These are phyloP conservation scores for Lyophyllum decastes DNA, from an alignment of 768 basidiomycete species.

Conservation along the genomic window DNA sequence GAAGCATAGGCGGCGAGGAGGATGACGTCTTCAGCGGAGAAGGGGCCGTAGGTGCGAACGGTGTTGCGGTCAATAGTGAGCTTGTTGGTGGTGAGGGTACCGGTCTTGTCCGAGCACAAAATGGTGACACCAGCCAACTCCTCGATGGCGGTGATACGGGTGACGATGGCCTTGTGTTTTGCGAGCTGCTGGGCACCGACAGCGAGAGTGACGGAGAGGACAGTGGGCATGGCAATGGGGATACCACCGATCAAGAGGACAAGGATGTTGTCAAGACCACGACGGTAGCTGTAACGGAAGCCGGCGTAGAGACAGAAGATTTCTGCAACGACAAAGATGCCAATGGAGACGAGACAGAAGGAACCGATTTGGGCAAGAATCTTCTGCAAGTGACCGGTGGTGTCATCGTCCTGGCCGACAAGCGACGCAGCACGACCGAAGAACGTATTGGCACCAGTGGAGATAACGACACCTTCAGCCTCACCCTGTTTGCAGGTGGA, in stretches of 20 bases:
- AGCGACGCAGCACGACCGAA: constrained; percentile 98
- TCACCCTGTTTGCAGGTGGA: constrained; percentile 99
- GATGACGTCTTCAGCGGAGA: constrained; percentile 88
- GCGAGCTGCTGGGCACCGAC: constrained; percentile 99
- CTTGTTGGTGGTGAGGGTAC: constrained; percentile 98
- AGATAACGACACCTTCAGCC: constrained; percentile 98
- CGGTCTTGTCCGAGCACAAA: constrained; percentile 98
- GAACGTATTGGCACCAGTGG: constrained; percentile 97
- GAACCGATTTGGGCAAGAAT: constrained; percentile 97
- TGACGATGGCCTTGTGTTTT: constrained; percentile 99
- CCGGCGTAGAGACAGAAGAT: constrained; percentile 92
- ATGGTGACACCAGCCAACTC: constrained; percentile 98
- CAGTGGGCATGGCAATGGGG: constrained; percentile 99
- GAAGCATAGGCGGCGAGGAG: constrained; percentile 95
- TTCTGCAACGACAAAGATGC: constrained; percentile 93
- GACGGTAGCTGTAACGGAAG: constrained; percentile 89
- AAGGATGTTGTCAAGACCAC: constrained; percentile 95
- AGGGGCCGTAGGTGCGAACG: constrained; percentile 87
- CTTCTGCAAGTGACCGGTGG: constrained; percentile 97
- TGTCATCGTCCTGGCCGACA: constrained; percentile 97
- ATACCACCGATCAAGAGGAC: constrained; percentile 99
- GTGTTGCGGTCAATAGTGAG: constrained; percentile 94
- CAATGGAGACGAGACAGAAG: constrained; percentile 96
- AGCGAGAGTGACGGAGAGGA: constrained; percentile 96
- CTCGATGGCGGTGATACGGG: constrained; percentile 99